Percentiles rank a stretch among this genome's conserved stretches.
Evolutionary conservation across 192 early-diverging fungal species (phyloP).

Genomic region (Entomortierella beljakovae): DNA sequence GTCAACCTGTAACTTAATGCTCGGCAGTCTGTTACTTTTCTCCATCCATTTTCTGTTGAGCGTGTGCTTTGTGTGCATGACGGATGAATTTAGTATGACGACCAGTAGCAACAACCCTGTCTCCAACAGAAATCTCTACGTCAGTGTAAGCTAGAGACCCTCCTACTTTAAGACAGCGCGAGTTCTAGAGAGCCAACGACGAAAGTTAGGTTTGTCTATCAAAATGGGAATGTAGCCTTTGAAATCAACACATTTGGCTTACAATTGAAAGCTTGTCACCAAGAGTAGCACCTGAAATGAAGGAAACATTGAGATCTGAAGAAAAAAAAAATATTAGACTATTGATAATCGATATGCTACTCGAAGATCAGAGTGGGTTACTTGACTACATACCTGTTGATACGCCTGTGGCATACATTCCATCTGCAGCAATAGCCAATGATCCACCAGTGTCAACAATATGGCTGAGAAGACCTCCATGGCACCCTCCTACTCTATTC

Average conservation of each 20-base stretch:
- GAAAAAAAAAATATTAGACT: neutral
- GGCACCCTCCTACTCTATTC: constrained; percentile 61
- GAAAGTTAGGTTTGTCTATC: neutral
- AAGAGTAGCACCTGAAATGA: constrained; percentile 58
- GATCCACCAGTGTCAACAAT: constrained; percentile 68
- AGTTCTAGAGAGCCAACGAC: constrained; percentile 35
- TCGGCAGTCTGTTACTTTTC: neutral
- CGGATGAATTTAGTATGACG: constrained; percentile 68
- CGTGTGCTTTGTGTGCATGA: constrained; percentile 52
- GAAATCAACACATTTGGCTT: constrained; percentile 2
- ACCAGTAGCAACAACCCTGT: constrained; percentile 60
- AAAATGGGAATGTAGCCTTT: neutral
- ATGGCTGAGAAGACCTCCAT: constrained; percentile 66
- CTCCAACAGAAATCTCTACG: constrained; percentile 55
- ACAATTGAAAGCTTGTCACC: constrained; percentile 61
- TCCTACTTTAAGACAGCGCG: constrained; percentile 62
- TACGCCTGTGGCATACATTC: constrained; percentile 63
- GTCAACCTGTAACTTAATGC: too few species aligned
- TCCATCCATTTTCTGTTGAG: constrained; percentile 38
- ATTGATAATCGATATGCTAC: too few species aligned
- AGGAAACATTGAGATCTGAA: constrained; percentile 65
- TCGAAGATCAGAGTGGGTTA: too few species aligned
- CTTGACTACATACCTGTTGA: constrained; percentile 49
- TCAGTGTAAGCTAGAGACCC: constrained; percentile 66
- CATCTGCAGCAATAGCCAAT: constrained; percentile 62